Percentiles rank a stretch among this genome's conserved stretches.
These are phyloP conservation scores for Ophiostoma himal-ulmi DNA, from an alignment of 2,329 filamentous ascomycete species.

Conservation along the genomic window DNA sequence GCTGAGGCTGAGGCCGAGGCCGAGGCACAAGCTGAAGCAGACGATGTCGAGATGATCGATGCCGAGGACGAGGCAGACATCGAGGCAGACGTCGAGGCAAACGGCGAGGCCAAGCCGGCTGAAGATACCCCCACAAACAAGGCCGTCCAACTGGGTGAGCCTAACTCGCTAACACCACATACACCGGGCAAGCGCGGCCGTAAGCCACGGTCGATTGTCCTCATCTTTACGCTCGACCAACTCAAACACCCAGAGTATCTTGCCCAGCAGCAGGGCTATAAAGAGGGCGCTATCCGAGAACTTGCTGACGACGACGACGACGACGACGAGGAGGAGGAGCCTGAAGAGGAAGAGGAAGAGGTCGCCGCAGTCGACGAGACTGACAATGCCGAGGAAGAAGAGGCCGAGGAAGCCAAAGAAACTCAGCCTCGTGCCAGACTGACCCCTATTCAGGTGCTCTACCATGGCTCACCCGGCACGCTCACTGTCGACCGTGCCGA, in stretches of 20 bases:
- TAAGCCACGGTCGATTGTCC: constrained; percentile 32
- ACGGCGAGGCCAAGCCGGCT: not conserved
- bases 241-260: constrained; percentile 28
- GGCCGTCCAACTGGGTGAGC: constrained; percentile 29
- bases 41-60: too few species aligned
- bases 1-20: not conserved
- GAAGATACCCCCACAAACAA: not conserved
- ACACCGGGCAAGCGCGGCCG: constrained; percentile 31
- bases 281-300: constrained; percentile 2
- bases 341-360: not conserved
- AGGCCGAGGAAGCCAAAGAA: not conserved
- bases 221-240: constrained; percentile 31
- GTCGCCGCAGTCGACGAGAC: not conserved
- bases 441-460: constrained; percentile 14
- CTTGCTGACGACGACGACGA: not conserved
- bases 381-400: not conserved
- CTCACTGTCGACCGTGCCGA: constrained; percentile 24
- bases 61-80: not conserved
- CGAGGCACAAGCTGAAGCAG: not conserved
- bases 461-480: constrained; percentile 27
- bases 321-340: not conserved
- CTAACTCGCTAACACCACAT: constrained; percentile 29
- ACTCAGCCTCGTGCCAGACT: not conserved
- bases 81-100: not conserved
- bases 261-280: constrained; percentile 12